Evolutionary conservation across 2,329 filamentous ascomycete genomes (phyloP), one percentile per base, ranked within the genome.

Genomic region (Hypomyces rosellus): DNA sequence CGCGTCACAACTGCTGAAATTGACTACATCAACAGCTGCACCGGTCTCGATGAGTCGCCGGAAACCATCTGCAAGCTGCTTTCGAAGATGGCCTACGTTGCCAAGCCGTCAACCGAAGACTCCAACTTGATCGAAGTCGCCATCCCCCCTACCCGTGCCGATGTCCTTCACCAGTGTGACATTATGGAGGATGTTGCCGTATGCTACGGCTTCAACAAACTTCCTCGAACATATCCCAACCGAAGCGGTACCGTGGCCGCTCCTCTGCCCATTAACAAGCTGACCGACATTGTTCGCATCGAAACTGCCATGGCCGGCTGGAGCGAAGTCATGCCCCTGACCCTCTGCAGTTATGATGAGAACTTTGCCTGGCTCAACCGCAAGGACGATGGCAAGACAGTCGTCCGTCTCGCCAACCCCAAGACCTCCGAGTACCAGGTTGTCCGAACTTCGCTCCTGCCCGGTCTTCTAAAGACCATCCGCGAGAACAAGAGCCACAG

Each of bases 171-270:
- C 69, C 88, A 96, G 65, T 95, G 90, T 61, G 93, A 99, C 66
- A 88, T 99, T 59, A 99, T 99, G 92, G 93, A 99, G 73, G 95
- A 99, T 65, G 85, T 95, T 16, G 93, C 90, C 38, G 93, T 99
- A 57, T 90, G 89, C 48, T 96, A 97, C 68, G 93, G 95, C 57
- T 99, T 96, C 80, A 99, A 99, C 77, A 89, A 88, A 56, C 84
- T 99, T 15, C 91, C 92, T 1, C 85, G 90, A 47, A 84, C 86
- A 45, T 89, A 92, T 63, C 90, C 91, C 8, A 90, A 85, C 69
- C 91, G 90, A 64, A 86, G 88, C 20, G 87, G 86, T 49, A 93
- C 89, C 5, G 83, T 96, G 54, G 95, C 89, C 43, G 86, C 89
- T 51, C 89, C 91, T 9, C 78, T 97, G 9, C 81, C 84, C 53